phyloP scores from a whole-genome alignment of 441 rosid genomes.

The Geranium incanum region DNA sequence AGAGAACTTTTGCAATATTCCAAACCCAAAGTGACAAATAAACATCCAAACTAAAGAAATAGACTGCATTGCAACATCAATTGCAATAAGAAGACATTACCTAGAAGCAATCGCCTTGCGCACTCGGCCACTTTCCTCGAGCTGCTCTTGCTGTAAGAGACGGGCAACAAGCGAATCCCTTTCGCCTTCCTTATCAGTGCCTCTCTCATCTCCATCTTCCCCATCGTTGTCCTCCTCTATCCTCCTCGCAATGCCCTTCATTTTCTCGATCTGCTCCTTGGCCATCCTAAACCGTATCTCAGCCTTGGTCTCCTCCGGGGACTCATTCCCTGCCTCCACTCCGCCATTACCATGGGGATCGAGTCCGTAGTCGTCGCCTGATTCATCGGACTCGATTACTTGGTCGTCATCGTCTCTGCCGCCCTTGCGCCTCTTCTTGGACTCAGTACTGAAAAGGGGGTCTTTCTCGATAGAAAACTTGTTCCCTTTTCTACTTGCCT shows the following conservation, averaged over 20 bases:
- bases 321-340: conserved; percentile 48
- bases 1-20: not conserved
- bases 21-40: too few relatives aligned
- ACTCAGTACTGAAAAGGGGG: conserved; percentile 47
- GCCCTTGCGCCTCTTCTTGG: conserved; percentile 50
- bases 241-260: conserved; percentile 34
- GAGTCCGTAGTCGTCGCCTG: conserved; percentile 39
- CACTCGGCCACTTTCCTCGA: conserved; percentile 76
- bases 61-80: too few relatives aligned
- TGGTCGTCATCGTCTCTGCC: conserved; percentile 31
- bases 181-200: conserved; percentile 46
- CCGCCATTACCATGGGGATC: not conserved
- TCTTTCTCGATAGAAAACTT: conserved; percentile 32
- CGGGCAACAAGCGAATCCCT: conserved; percentile 53
- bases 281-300: conserved; percentile 40
- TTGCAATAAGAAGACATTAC: conserved; percentile 26
- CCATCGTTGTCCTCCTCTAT: conserved; percentile 38
- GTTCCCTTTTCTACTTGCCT: conserved; percentile 8
- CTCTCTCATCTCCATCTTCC: conserved; percentile 34
- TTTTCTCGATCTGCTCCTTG: conserved; percentile 35
- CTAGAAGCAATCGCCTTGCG: conserved; percentile 64
- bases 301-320: conserved; percentile 63
- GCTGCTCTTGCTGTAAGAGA: conserved; percentile 73
- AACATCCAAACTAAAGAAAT: not conserved
- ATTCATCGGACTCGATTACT: conserved; percentile 47